Evolutionary conservation across 371 early-diverging fungal genomes (phyloP).

Genomic region (Circinella umbellata): DNA sequence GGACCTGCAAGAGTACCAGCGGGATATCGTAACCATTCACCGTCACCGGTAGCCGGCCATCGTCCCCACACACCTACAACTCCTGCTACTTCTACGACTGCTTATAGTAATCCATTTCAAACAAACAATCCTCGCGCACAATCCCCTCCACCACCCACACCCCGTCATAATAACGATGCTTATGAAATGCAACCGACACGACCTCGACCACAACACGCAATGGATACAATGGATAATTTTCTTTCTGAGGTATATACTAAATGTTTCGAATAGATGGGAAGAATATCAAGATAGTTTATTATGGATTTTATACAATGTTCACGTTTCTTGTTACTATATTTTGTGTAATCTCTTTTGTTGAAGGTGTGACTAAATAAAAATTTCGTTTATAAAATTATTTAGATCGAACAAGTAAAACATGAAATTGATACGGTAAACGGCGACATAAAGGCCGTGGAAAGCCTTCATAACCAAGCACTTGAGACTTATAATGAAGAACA

Average conservation of each 20-base stretch:
- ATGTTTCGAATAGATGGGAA: too few relatives aligned
- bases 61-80: not conserved
- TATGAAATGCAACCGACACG: conserved; percentile 14
- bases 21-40: conserved; percentile 23
- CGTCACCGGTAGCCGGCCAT: not conserved
- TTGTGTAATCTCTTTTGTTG: not conserved
- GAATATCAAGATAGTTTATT: too few relatives aligned
- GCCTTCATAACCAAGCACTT: conserved; percentile 36
- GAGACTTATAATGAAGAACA: conserved; percentile 45
- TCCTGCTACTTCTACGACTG: not conserved
- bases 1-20: conserved; percentile 34
- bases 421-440: conserved; percentile 35
- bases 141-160: conserved; percentile 19
- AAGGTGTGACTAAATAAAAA: not conserved
- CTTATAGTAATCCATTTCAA: not conserved
- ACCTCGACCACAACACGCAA: conserved; percentile 16
- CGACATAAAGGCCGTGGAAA: conserved; percentile 39
- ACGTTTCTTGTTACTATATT: not conserved
- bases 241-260: conserved; percentile 33
- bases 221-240: conserved; percentile 36
- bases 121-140: not conserved
- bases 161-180: conserved; percentile 12
- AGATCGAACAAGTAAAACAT: conserved; percentile 38
- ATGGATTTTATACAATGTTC: not conserved
- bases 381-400: not conserved